Percentiles rank a stretch among this genome's conserved stretches.
These are phyloP conservation scores for Ailanthus altissimus DNA, from an alignment of 345 rosid species.

Conservation along the genomic window DNA sequence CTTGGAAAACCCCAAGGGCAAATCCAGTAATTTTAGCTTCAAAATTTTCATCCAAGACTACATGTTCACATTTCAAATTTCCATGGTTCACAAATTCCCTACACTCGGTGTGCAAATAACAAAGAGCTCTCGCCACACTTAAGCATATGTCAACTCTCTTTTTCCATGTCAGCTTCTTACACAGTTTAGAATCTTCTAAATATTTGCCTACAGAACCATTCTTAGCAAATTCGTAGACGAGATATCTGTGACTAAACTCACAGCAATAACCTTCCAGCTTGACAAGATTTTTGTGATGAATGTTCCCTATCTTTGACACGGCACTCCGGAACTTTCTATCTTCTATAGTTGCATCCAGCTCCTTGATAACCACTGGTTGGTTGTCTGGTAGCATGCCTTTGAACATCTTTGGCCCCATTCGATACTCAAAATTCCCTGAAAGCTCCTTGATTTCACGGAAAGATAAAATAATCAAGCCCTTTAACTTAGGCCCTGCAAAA, in stretches of 20 bases:
- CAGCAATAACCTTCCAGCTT: slow-evolving; percentile 80
- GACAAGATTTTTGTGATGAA: slow-evolving; percentile 71
- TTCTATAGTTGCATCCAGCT: slow-evolving; percentile 48
- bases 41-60: slow-evolving; percentile 59
- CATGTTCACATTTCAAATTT: slow-evolving; percentile 64
- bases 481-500: slow-evolving; percentile 39
- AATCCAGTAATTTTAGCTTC: slow-evolving; percentile 72
- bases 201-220: slow-evolving; percentile 58
- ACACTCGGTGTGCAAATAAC: slow-evolving; percentile 73
- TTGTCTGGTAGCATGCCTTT: slow-evolving; percentile 60
- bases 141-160: slow-evolving; percentile 58
- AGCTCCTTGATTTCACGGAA: slow-evolving; percentile 60
- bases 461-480: slow-evolving; percentile 60
- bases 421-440: slow-evolving; percentile 53
- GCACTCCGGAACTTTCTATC: slow-evolving; percentile 70
- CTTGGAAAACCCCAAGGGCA: slow-evolving; percentile 38
- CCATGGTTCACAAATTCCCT: slow-evolving; percentile 80
- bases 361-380: slow-evolving; percentile 54
- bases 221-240: slow-evolving; percentile 66
- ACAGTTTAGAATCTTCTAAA: slow-evolving; percentile 50
- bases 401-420: slow-evolving; percentile 56
- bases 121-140: slow-evolving; percentile 66
- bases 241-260: slow-evolving; percentile 53
- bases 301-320: slow-evolving; percentile 66
- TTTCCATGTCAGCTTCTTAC: slow-evolving; percentile 64